Percentiles rank a stretch among this genome's conserved stretches.
Conservation (phyloP, 2,329 filamentous ascomycete species). For the Cadophora sp. region DNA sequence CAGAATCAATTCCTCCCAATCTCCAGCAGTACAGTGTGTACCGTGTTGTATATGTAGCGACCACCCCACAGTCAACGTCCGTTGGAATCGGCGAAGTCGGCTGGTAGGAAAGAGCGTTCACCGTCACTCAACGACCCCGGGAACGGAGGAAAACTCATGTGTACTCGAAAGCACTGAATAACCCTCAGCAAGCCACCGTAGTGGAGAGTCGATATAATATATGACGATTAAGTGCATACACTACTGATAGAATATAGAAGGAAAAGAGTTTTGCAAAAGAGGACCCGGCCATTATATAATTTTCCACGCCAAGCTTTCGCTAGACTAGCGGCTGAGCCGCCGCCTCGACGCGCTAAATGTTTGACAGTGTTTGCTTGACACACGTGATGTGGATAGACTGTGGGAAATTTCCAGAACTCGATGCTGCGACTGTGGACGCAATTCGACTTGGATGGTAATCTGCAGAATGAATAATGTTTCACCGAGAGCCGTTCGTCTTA, state of each 20-base stretch:
- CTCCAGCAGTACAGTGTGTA: background rate
- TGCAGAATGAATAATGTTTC: no score
- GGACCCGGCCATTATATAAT: background rate
- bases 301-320: background rate
- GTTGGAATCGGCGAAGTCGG: constrained; percentile 44
- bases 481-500: no score
- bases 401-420: no score
- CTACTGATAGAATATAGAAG: constrained; percentile 46
- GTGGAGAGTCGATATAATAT: constrained; percentile 47
- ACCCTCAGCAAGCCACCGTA: constrained; percentile 51
- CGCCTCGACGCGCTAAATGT: background rate
- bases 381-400: background rate
- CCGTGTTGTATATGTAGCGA: constrained; percentile 45
- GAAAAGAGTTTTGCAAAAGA: constrained; percentile 27
- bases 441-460: no score
- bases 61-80: constrained; percentile 53
- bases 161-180: constrained; percentile 39
- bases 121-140: constrained; percentile 49
- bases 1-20: constrained; percentile 9
- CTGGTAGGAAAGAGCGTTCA: constrained; percentile 52
- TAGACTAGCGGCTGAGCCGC: background rate
- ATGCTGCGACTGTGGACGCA: no score
- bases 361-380: background rate
- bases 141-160: constrained; percentile 50
- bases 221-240: constrained; percentile 48